phyloP scores from a whole-genome alignment of 1,139 yeast genomes.

The Diutina catenulata region DNA sequence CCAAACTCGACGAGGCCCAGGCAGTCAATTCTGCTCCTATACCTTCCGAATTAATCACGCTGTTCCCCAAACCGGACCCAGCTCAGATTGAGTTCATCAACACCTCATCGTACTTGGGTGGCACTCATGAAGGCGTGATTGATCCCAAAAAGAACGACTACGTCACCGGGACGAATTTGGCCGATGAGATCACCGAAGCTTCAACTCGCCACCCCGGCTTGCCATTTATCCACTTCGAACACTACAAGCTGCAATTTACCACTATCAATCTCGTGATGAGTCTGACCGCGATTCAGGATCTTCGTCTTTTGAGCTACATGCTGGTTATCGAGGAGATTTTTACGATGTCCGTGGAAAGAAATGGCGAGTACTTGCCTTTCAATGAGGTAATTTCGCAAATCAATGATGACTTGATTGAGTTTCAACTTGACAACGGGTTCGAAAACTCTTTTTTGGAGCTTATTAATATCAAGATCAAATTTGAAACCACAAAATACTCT shows the following conservation, averaged over 20 bases:
- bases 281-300: conserved; percentile 44
- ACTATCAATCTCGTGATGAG: conserved; percentile 59
- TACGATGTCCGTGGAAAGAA: conserved; percentile 48
- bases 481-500: conserved; percentile 48
- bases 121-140: conserved; percentile 11
- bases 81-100: conserved; percentile 60
- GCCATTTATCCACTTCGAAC: conserved; percentile 68
- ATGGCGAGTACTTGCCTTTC: conserved; percentile 45
- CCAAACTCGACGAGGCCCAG: conserved; percentile 49
- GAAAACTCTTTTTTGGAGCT: conserved; percentile 56
- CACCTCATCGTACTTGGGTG: conserved; percentile 51
- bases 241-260: conserved; percentile 69
- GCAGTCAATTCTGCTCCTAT: conserved; percentile 59
- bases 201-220: conserved; percentile 10
- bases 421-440: conserved; percentile 44
- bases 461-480: conserved; percentile 48
- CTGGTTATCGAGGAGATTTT: conserved; percentile 56
- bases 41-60: conserved; percentile 51
- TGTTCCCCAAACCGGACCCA: conserved; percentile 66
- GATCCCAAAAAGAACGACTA: not conserved
- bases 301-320: conserved; percentile 47
- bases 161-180: conserved; percentile 3
- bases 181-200: conserved; percentile 21
- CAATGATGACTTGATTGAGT: conserved; percentile 62
- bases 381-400: conserved; percentile 66